Conservation (phyloP, 176 grass and related monocot species). For the Carex parvula region DNA sequence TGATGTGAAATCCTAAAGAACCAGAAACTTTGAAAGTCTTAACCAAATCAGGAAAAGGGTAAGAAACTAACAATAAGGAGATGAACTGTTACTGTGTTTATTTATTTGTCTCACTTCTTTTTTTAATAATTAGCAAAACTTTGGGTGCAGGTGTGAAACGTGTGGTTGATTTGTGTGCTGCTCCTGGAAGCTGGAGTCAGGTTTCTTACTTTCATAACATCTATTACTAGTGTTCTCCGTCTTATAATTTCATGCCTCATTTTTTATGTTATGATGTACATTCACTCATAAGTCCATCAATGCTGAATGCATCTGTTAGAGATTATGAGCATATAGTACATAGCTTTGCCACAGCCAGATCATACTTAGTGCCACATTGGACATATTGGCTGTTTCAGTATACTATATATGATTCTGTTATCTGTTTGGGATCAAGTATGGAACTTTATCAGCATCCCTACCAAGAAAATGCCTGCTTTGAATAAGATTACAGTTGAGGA, state of each 20-base stretch:
- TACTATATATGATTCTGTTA: not conserved
- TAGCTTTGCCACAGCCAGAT: not conserved
- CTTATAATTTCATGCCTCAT: not conserved
- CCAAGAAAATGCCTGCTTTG: not conserved
- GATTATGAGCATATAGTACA: not conserved
- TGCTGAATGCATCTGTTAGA: not conserved
- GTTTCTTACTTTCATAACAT: slow-evolving; percentile 22
- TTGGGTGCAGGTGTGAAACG: slow-evolving; percentile 61
- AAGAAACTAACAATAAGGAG: not conserved
- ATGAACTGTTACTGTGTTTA: not conserved
- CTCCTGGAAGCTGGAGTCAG: slow-evolving; percentile 97
- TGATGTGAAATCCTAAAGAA: not conserved
- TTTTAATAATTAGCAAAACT: not conserved
- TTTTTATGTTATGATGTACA: not conserved
- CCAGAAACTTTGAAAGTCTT: not conserved
- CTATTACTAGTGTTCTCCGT: not conserved
- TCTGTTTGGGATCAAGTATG: not conserved
- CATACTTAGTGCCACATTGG: not conserved
- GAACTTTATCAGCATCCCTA: not conserved
- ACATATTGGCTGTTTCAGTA: not conserved
- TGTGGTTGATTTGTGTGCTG: slow-evolving; percentile 86
- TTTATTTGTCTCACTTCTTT: not conserved
- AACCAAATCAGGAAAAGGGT: not conserved
- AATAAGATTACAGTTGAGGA: not conserved
- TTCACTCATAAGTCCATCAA: not conserved